These are phyloP conservation scores for Metschnikowia rubicola DNA, from an alignment of 805 yeast species.

Conservation along the genomic window DNA sequence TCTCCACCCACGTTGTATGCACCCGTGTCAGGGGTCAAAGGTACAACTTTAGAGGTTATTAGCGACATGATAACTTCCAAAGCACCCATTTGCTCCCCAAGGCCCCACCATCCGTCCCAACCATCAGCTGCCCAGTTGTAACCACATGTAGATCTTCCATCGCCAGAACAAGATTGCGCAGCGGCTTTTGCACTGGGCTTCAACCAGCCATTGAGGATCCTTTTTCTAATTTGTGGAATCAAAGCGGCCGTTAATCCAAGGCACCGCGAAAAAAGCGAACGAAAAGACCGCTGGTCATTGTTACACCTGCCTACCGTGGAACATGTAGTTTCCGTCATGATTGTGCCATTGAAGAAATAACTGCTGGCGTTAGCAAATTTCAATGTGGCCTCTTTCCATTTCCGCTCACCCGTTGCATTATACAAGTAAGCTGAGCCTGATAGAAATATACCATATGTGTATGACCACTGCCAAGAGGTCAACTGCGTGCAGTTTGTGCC, in stretches of 20 bases:
- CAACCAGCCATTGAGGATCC: slow-evolving; percentile 27
- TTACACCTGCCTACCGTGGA: slow-evolving; percentile 52
- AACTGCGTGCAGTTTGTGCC: slow-evolving; percentile 45
- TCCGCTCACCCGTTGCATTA: slow-evolving; percentile 49
- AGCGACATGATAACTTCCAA: slow-evolving; percentile 49
- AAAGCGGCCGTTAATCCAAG: slow-evolving; percentile 55
- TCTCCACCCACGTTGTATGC: slow-evolving; percentile 15
- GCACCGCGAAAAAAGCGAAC: slow-evolving; percentile 61
- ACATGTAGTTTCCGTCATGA: slow-evolving; percentile 65
- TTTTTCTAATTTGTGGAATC: slow-evolving; percentile 46
- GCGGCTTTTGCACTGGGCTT: slow-evolving; percentile 60
- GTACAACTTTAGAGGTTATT: slow-evolving; percentile 22
- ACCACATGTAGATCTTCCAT: slow-evolving; percentile 84
- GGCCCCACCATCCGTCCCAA: slow-evolving; percentile 66
- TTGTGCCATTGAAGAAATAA: slow-evolving; percentile 37
- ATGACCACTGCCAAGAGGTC: slow-evolving; percentile 57
- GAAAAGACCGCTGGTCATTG: slow-evolving; percentile 73
- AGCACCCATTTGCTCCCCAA: slow-evolving; percentile 79
- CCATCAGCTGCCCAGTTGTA: slow-evolving; percentile 56
- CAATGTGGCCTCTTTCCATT: slow-evolving; percentile 40
- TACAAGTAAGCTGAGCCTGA: slow-evolving; percentile 71
- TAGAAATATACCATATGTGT: slow-evolving; percentile 64
- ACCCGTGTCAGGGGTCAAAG: slow-evolving; percentile 17
- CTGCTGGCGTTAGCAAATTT: slow-evolving; percentile 36
- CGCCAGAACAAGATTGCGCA: slow-evolving; percentile 72